Evolutionary conservation across 495 filamentous ascomycete genomes (phyloP), one percentile per base, ranked within the genome.

Genomic region (Penicillium pulvis): DNA sequence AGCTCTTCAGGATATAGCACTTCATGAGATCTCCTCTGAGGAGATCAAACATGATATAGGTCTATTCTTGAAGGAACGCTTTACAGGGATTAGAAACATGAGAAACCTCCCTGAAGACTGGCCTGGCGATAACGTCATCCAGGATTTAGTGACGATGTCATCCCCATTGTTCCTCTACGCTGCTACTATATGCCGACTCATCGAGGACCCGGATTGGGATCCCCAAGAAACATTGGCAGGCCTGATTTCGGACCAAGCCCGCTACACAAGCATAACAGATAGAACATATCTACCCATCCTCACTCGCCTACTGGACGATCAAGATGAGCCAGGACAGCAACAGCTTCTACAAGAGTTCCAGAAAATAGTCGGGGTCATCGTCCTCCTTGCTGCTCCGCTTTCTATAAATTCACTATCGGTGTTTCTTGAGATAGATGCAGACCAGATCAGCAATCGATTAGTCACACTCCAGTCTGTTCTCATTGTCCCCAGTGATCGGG

Each of bases 151-250:
- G 0, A 35, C n/a, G 3, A 61, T 64, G 30, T 45, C 69, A n/a
- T 52, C 70, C 24, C 68, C 68, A 10, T 35, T 74, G 1, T 76
- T 76, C 46, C 74, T 75, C 33, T 61, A 57, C 17, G 69, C 69
- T 8, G 69, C 69, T 7, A 75, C 68, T 1, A 10, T 67, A 0
- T 75, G 67, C 59, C 70, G 67, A 6, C 67, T 65, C n/a, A 45
- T 75, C 9, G 44, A 55, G 4, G 43, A 20, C 1, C 8, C 9
- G 5, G 7, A 9, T 10, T 14, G 8, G 6, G 8, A 19, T 20
- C 8, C 17, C 6, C 17, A 23, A 20, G 17, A 8, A 5, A 45
- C 17, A 2, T 8, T 8, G 6, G 35, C 35, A 6, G 11, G 2
- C 12, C n/a, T n/a, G n/a, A 8, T 10, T 8, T 2, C 12, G 5